Conservation (phyloP, 345 rosid genomes). For the Camelina hispida region DNA sequence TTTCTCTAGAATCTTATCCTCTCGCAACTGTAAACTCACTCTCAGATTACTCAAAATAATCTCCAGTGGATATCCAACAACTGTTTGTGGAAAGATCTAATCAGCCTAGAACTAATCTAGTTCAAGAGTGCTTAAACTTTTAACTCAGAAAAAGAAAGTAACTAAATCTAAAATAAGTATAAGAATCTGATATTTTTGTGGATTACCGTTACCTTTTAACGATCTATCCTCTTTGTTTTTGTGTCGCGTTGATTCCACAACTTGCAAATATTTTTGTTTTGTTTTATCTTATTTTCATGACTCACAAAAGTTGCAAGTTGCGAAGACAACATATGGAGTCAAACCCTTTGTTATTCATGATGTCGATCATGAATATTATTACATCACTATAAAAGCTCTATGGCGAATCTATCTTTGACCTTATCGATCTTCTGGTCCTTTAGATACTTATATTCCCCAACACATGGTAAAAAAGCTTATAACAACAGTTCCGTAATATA, state of each 20-base stretch:
- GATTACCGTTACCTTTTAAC: background rate
- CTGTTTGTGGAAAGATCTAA: background rate
- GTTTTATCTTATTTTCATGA: background rate
- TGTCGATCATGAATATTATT: slow-evolving; percentile 28
- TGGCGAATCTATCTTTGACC: slow-evolving; percentile 26
- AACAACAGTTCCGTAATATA: background rate
- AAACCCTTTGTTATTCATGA: slow-evolving; percentile 29
- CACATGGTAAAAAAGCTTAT: background rate
- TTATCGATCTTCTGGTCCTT: slow-evolving; percentile 35
- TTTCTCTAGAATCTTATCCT: background rate
- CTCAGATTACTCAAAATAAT: background rate
- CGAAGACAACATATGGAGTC: slow-evolving; percentile 32
- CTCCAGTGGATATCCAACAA: background rate
- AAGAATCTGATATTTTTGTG: background rate
- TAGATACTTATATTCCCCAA: slow-evolving; percentile 35
- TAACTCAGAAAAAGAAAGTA: background rate
- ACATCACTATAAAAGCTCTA: slow-evolving; percentile 15
- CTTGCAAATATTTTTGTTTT: background rate
- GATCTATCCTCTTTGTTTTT: background rate
- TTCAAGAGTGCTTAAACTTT: background rate
- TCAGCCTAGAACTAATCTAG: background rate
- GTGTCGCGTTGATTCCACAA: slow-evolving; percentile 31
- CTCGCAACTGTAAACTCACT: background rate
- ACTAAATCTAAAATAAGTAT: background rate
- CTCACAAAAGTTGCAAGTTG: slow-evolving; percentile 22